phyloP scores from a whole-genome alignment of 306 rosid species.

The Astragalus membranaceus region DNA sequence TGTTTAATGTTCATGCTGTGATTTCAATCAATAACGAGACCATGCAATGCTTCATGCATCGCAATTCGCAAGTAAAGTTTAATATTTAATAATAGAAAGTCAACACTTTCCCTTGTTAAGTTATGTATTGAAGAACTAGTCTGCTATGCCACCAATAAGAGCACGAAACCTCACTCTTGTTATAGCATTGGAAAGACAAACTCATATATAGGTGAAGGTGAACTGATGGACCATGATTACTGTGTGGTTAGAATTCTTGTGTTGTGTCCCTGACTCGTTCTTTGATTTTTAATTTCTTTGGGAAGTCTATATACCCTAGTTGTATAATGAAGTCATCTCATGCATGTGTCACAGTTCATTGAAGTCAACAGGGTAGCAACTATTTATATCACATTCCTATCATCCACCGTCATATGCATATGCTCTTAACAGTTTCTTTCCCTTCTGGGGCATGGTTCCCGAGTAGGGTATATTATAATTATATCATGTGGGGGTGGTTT shows the following conservation, averaged over 20 bases:
- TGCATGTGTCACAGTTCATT: not conserved
- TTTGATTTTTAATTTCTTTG: not conserved
- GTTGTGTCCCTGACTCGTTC: not conserved
- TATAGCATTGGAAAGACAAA: constrained; percentile 13
- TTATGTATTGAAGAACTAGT: not conserved
- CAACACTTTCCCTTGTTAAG: not conserved
- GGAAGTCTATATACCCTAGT: not conserved
- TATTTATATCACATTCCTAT: not conserved
- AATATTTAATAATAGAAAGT: not conserved
- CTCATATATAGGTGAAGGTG: not conserved
- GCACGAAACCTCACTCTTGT: not conserved
- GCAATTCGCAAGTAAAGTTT: not conserved
- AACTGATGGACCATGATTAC: not conserved
- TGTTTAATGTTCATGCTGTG: not conserved
- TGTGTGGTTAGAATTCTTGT: not conserved
- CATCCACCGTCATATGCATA: not conserved
- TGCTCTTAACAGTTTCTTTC: not conserved
- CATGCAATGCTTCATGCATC: not conserved
- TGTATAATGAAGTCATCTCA: not conserved
- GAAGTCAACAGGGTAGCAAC: not conserved
- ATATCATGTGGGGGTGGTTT: constrained; percentile 7
- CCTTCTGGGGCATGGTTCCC: not conserved
- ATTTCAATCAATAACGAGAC: not conserved
- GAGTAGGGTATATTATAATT: not conserved
- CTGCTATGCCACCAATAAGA: constrained; percentile 11